Percentiles rank a stretch among this genome's conserved stretches.
Evolutionary conservation across 2,329 filamentous ascomycete genomes (phyloP).

Genomic region (Cladophialophora immunda): DNA sequence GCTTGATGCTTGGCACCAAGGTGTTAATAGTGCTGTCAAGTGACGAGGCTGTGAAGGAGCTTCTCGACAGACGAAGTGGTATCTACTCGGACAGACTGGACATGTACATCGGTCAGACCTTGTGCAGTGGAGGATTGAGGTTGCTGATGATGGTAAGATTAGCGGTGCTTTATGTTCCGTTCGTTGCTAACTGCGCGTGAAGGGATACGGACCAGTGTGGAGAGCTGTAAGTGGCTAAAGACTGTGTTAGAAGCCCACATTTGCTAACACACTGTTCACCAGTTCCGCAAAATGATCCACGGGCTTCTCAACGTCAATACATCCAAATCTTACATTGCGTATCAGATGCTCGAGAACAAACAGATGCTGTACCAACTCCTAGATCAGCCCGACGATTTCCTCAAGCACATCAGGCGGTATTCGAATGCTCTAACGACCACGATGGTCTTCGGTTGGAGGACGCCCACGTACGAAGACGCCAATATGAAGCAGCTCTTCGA

Average conservation of each 20-base stretch:
- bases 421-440: slow-evolving; percentile 59
- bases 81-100: slow-evolving; percentile 61
- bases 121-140: slow-evolving; percentile 44
- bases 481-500: slow-evolving; percentile 56
- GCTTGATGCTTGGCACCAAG: slow-evolving; percentile 60
- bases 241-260: not conserved
- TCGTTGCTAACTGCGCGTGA: not conserved
- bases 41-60: slow-evolving; percentile 58
- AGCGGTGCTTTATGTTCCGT: not conserved
- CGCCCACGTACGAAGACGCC: slow-evolving; percentile 51
- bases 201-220: slow-evolving; percentile 44
- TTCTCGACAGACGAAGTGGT: slow-evolving; percentile 60
- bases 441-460: slow-evolving; percentile 61
- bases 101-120: slow-evolving; percentile 55
- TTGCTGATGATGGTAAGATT: slow-evolving; percentile 46
- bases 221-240: slow-evolving; percentile 27
- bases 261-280: not conserved
- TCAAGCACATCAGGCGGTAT: slow-evolving; percentile 58
- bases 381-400: slow-evolving; percentile 52
- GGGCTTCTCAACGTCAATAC: slow-evolving; percentile 58
- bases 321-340: slow-evolving; percentile 61
- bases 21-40: slow-evolving; percentile 58
- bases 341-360: slow-evolving; percentile 65
- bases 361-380: slow-evolving; percentile 62
- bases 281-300: slow-evolving; percentile 51